A percentile compares a stretch with the other conserved stretches of the same genome.
phyloP scores from a whole-genome alignment of 805 yeast species.

The Wickerhamomyces queroliae region DNA sequence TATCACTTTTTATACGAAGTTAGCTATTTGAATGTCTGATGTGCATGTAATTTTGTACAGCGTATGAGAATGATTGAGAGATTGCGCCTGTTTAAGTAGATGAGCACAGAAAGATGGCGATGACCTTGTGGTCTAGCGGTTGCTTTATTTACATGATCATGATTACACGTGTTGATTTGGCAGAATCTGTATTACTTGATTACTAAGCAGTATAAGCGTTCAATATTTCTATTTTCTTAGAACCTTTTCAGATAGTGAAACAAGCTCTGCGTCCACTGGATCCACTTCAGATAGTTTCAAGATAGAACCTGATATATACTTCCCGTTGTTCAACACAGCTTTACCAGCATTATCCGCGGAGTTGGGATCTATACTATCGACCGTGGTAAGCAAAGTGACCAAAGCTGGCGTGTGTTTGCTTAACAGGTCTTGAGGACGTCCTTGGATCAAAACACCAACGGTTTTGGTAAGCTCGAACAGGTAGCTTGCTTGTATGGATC shows the following conservation, averaged over 20 bases:
- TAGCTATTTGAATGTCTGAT: not conserved
- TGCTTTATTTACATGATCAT: no score
- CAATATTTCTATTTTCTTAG: not conserved
- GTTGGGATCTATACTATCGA: conserved; percentile 2
- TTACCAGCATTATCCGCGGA: not conserved
- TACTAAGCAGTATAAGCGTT: not conserved
- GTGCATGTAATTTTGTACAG: no score
- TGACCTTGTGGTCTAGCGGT: no score
- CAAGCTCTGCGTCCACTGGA: not conserved
- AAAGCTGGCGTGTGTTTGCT: conserved; percentile 6
- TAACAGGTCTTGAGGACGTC: conserved; percentile 9
- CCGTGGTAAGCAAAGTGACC: conserved; percentile 6
- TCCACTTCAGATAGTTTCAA: conserved; percentile 1
- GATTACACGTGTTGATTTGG: no score
- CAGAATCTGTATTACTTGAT: no score
- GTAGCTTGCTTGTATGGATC: conserved; percentile 10
- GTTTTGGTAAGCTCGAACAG: conserved; percentile 23
- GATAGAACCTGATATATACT: conserved; percentile 14
- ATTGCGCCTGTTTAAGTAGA: no score
- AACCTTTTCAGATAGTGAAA: not conserved
- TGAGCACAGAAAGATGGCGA: no score
- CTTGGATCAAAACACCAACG: conserved; percentile 17
- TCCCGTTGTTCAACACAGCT: conserved; percentile 16
- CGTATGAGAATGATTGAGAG: no score
- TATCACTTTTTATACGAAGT: no score